Percentiles rank a stretch among this genome's conserved stretches.
Conservation (phyloP, 768 basidiomycete genomes). For the Lyophyllum shimeji region DNA sequence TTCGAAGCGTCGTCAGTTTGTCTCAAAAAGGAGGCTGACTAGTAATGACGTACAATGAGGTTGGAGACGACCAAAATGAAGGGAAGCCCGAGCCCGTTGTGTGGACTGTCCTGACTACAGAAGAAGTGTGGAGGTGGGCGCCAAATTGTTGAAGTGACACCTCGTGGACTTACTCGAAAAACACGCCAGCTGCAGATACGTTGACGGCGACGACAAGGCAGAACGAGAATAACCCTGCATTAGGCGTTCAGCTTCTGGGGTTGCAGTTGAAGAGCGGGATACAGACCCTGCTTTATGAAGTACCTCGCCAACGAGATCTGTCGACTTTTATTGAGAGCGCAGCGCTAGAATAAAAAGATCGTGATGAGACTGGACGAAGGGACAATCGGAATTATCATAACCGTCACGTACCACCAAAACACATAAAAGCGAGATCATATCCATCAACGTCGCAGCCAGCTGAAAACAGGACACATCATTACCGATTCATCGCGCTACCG, state of each 20-base stretch:
- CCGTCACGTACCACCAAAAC: slow-evolving; percentile 30
- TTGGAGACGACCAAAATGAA: slow-evolving; percentile 35
- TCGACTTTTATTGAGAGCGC: slow-evolving; percentile 23
- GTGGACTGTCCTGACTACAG: slow-evolving; percentile 27
- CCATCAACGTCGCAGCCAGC: slow-evolving; percentile 37
- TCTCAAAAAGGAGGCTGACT: neutral
- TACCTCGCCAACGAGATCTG: slow-evolving; percentile 33
- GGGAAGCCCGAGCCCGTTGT: slow-evolving; percentile 36
- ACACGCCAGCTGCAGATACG: slow-evolving; percentile 26
- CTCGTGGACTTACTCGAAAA: slow-evolving; percentile 28
- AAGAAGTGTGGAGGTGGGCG: neutral
- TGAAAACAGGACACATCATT: slow-evolving; percentile 8
- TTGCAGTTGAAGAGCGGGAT: neutral
- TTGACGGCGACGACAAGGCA: slow-evolving; percentile 29
- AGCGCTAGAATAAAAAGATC: slow-evolving; percentile 21
- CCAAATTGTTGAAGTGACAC: neutral
- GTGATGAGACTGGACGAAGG: neutral
- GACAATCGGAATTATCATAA: neutral
- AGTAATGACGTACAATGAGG: slow-evolving; percentile 27
- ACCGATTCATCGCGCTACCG: neutral
- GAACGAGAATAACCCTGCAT: slow-evolving; percentile 33
- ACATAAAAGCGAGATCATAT: slow-evolving; percentile 33
- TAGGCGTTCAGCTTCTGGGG: neutral
- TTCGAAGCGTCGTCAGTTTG: neutral
- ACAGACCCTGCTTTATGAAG: slow-evolving; percentile 37